Evolutionary conservation across 2,329 filamentous ascomycete genomes (phyloP), one percentile per base, ranked within the genome.

Genomic region (Chrysoporthe cubensis): DNA sequence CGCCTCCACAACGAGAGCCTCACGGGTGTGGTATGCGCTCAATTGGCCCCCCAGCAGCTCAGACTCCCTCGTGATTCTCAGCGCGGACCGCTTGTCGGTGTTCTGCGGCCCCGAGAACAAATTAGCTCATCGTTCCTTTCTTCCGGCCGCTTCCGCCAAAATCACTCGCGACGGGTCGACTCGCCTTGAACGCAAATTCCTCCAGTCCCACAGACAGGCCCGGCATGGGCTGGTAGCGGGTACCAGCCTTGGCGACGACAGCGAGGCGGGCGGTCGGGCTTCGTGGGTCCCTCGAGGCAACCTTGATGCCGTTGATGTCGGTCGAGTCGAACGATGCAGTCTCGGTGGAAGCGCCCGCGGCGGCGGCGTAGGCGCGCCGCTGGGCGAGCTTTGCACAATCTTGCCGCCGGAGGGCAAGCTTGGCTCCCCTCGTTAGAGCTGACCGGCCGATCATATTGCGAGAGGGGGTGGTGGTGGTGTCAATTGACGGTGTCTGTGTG

Each of bases 151-250:
- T 67, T 44, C 63, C 54, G 37, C 68, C 65, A 64, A 64, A 61
- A 62, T 62, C 14, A 18, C 75, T 70, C 68, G 67, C 62, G 43
- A 59, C 52, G 62, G 66, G 54, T 58, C 57, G 67, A 69, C 67
- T 70, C 82, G 94, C 96, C 92, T 97, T 97, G 89, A 97, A 99
- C 73, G 96, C 95, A 84, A 96, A 99, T 80, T 93, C 92, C 84
- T 96, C 92, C 73, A 99, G 87, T 68, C 91, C 95, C 78, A 94
- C 91, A 72, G 95, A 91, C 80, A 97, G 87, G 73, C 96, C 96
- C 71, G 96, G 96, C 73, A 92, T 86, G 72, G 92, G 88, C 85
- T 99, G 90, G 82, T 95, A 98, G 81, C 96, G 88, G 72, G 95
- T 96, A 77, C 96, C 96, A 71, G 94, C 96, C 86, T 97, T 97